Percentiles rank a stretch among this genome's conserved stretches.
Conservation (phyloP, 2,329 filamentous ascomycete genomes). For the Daldinia eschscholtzii region DNA sequence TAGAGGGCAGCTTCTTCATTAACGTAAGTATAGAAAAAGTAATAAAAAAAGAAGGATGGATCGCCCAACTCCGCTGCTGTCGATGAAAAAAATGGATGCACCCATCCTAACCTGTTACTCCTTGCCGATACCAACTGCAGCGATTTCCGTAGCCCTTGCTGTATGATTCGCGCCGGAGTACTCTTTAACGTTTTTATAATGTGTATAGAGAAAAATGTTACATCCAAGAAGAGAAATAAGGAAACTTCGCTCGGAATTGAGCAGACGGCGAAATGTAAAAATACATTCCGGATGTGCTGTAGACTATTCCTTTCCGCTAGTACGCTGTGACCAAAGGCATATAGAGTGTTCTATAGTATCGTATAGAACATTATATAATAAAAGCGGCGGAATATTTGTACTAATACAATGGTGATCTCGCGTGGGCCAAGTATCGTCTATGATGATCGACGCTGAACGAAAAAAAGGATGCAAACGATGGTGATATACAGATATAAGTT, state of each 20-base stretch:
- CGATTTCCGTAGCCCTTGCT: slow-evolving; percentile 3
- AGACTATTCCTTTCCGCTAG: not conserved
- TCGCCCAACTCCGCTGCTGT: slow-evolving; percentile 33
- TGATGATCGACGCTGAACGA: slow-evolving; percentile 39
- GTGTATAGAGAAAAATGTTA: slow-evolving; percentile 28
- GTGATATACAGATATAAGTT: slow-evolving; percentile 42
- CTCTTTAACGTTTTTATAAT: slow-evolving; percentile 16
- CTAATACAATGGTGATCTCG: slow-evolving; percentile 39
- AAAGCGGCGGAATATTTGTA: slow-evolving; percentile 38
- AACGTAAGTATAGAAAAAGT: slow-evolving; percentile 4
- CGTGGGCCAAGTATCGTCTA: slow-evolving; percentile 43
- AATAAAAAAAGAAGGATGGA: slow-evolving; percentile 32
- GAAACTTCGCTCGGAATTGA: slow-evolving; percentile 18
- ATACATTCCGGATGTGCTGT: slow-evolving; percentile 17
- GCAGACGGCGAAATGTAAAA: slow-evolving; percentile 29
- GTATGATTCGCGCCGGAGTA: slow-evolving; percentile 12
- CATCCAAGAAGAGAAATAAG: slow-evolving; percentile 39
- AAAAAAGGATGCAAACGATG: slow-evolving; percentile 41
- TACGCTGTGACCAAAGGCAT: slow-evolving; percentile 27
- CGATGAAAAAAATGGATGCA: slow-evolving; percentile 34
- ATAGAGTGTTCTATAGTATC: slow-evolving; percentile 42
- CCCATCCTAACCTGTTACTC: slow-evolving; percentile 30
- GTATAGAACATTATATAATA: slow-evolving; percentile 49
- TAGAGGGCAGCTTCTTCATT: not conserved
- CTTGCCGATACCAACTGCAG: slow-evolving; percentile 29